Conservation (phyloP, 1,284 basidiomycete species). For the Singerocomus inundabilis region DNA sequence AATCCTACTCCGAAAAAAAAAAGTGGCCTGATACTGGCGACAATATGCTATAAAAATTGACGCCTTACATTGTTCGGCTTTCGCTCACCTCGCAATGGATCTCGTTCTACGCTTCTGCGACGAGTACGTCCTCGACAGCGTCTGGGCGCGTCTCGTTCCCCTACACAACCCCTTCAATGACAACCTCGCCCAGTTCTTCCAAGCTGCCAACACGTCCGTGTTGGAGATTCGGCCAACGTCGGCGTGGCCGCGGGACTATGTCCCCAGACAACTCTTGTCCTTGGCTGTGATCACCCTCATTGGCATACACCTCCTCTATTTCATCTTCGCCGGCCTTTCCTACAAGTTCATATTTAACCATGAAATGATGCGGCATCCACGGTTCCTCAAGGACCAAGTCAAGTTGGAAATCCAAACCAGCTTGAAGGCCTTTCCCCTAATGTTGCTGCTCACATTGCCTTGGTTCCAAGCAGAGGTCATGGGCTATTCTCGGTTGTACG, state of each 20-base stretch:
- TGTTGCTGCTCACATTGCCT: conserved; percentile 83
- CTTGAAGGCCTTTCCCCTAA: conserved; percentile 76
- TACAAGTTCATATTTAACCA: conserved; percentile 93
- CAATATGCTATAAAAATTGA: conserved; percentile 27
- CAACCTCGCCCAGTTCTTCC: conserved; percentile 20
- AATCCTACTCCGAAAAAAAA: conserved; percentile 17
- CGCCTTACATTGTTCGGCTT: too few relatives aligned
- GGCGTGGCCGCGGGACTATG: conserved; percentile 78
- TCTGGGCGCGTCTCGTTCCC: conserved; percentile 77
- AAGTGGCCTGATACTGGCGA: conserved; percentile 31
- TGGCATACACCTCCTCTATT: conserved; percentile 84
- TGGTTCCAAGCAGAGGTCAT: conserved; percentile 94
- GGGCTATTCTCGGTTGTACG: conserved; percentile 82
- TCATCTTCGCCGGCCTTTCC: conserved; percentile 80
- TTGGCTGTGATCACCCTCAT: conserved; percentile 74
- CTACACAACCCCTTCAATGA: conserved; percentile 37
- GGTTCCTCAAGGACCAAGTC: conserved; percentile 89
- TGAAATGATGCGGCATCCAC: conserved; percentile 93
- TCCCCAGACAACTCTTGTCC: conserved; percentile 79
- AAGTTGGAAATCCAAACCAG: conserved; percentile 80
- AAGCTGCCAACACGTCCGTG: conserved; percentile 31
- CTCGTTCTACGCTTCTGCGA: conserved; percentile 73
- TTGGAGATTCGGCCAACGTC: conserved; percentile 37
- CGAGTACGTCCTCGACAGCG: conserved; percentile 72
- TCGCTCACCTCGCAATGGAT: conserved; percentile 62